Evolutionary conservation across 306 rosid species (phyloP), one percentile per base, ranked within the genome.

Genomic region (Vicia villosa): DNA sequence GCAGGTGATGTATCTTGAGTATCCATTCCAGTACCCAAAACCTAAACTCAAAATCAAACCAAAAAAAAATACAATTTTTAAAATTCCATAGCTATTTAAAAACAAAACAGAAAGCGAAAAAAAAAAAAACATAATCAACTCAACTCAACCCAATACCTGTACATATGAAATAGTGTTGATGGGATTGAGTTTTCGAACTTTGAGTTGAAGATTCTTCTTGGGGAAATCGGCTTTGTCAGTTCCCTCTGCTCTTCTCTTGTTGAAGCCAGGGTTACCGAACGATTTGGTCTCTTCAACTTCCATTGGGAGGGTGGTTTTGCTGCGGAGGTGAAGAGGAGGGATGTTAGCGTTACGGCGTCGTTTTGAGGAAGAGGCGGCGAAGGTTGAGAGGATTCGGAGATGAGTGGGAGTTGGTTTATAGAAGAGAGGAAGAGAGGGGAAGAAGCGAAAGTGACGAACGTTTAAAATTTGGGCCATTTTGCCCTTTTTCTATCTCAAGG

Each of bases 1-100:
- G 97, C 82, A 60, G 98, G 90, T 36, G 94, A 88, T 0, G 97
- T 90, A 68, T 93, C 98, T 61, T 90, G 96, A 74, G 97, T 93
- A 71, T 90, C 97, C 94, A 93, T 82, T 73, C 97, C 92, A 57
- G 97, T 93, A 8, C 98, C 97, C 55, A 93, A 77, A 37, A 90
- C 78, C 94, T 89, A 70, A 50, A 56, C 20, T 52, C 8, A 37
- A 66, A 28, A 55, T 17, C 17, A 57, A 24, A n/a, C 10, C 3
- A 62, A 9, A 36, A 5, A 61, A 32, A 70, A 32, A 28, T 64
- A 12, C 32, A 42, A 32, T n/a, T 63, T 42, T 16, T 15, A 60
- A 72, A 42, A 11, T 63, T 30, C 26, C 1, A 17, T 43, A 10
- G 47, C 37, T 32, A 45, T 21, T 37, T 32, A 47, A 43, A 40